Evolutionary conservation across 495 filamentous ascomycete species (phyloP), one percentile per base, ranked within the genome.

Genomic region (Cercophora scortea): DNA sequence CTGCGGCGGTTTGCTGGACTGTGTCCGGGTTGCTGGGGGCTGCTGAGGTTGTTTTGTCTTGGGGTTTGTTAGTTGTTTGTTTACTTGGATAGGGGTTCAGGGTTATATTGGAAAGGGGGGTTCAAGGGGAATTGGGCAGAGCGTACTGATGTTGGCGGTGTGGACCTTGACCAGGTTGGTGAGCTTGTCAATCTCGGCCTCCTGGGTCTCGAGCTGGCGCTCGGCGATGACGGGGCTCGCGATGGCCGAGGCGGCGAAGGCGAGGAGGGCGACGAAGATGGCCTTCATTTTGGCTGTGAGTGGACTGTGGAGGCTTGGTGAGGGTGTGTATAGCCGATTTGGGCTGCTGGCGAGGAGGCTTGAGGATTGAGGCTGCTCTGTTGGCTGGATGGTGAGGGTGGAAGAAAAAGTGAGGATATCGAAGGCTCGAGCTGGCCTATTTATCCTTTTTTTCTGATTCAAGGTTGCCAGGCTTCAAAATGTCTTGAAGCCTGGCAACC

Each of bases 91-190:
- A 10, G 17, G 38, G 42, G 25, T 47, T 15, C 32, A 18, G 32
- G 15, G 46, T 6, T 17, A 39, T 15, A 44, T 47, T 10, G 10
- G 25, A 33, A 10, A 3, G 19, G 15, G 15, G 12, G 45, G 45
- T n/a, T 7, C 32, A 32, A 44, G 19, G 18, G 12, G 17, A 7
- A 46, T 38, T 38, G 44, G 5, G 9, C 3, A 4, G 34, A 16
- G 53, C 66, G 45, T 62, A 67, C 68, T 71, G 57, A 71, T 70
- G 54, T 61, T 58, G 17, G 56, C 61, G 15, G 68, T 71, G 48
- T 70, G 63, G 46, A 54, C 54, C 46, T 64, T 56, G 57, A 71
- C 57, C 4, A 63, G 42, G 25, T 42, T 41, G 33, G 57, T 52
- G 15, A 71, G 61, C 32, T 59, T 51, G 50, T 66, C 61, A 13